Conservation (phyloP, 108 stramenopile species). For the Aureococcus anophagefferens region DNA sequence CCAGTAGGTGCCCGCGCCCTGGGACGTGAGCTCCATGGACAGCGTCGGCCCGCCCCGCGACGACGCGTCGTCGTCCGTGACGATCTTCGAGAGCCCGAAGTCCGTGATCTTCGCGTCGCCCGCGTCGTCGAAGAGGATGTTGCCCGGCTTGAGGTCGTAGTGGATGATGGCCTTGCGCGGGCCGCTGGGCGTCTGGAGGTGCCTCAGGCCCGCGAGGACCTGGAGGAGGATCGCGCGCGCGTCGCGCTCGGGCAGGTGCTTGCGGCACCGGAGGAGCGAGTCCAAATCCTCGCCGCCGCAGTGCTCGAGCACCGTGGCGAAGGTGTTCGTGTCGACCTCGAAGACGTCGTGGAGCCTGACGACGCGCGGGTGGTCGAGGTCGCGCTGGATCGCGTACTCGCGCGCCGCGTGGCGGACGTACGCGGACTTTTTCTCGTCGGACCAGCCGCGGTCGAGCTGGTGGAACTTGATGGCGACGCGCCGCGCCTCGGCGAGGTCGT, state of each 20-base stretch:
- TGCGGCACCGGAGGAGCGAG: constrained; percentile 63
- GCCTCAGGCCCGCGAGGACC: constrained; percentile 82
- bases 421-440: constrained; percentile 80
- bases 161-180: constrained; percentile 92
- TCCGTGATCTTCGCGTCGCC: constrained; percentile 98
- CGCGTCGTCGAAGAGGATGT: constrained; percentile 85
- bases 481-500: constrained; percentile 65
- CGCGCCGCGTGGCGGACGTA: constrained; percentile 95
- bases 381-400: constrained; percentile 92
- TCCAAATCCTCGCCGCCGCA: constrained; percentile 91
- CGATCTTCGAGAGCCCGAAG: constrained; percentile 78
- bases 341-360: constrained; percentile 93
- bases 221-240: constrained; percentile 84
- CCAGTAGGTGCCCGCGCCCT: constrained; percentile 99
- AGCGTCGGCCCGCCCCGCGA: neutral
- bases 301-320: constrained; percentile 93
- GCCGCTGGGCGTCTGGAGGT: constrained; percentile 64
- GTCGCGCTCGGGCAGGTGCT: constrained; percentile 73
- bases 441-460: constrained; percentile 87
- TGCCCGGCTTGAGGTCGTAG: constrained; percentile 93
- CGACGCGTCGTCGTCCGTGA: neutral
- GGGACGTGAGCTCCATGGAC: constrained; percentile 95
- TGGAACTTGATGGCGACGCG: constrained; percentile 97
- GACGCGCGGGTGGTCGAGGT: constrained; percentile 89
- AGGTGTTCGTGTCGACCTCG: constrained; percentile 89